Percentiles rank a stretch among this genome's conserved stretches.
These are phyloP conservation scores for Aurinia saxatilis DNA, from an alignment of 345 rosid genomes.

Conservation along the genomic window DNA sequence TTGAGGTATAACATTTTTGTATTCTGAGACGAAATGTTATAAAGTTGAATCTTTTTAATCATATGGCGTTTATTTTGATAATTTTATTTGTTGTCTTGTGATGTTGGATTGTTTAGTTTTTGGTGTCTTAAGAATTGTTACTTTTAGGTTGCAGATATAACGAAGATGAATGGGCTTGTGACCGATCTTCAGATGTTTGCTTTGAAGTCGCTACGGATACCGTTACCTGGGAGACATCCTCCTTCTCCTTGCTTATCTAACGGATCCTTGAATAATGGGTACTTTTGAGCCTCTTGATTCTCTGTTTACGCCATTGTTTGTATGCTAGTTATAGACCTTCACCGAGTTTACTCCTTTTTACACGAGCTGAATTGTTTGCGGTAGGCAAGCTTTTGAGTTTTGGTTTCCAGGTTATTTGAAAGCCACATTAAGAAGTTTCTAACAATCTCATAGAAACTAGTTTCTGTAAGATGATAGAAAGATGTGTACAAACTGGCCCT, in stretches of 20 bases:
- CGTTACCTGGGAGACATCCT: constrained; percentile 83
- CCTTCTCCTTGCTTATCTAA: constrained; percentile 56
- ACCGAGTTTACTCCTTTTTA: no score
- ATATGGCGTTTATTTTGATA: not conserved
- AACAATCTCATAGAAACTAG: not conserved
- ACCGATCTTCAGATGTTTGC: constrained; percentile 95
- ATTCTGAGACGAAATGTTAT: no score
- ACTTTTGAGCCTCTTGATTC: not conserved
- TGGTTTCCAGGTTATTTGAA: not conserved
- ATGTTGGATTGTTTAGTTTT: no score
- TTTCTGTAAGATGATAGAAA: not conserved
- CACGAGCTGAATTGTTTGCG: not conserved
- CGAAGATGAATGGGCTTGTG: constrained; percentile 68
- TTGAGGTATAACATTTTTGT: constrained; percentile 46
- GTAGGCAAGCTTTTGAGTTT: not conserved
- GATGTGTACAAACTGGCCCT: no score
- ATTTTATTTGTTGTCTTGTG: no score
- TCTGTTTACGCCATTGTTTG: not conserved
- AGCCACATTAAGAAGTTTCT: not conserved
- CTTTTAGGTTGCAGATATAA: constrained; percentile 78
- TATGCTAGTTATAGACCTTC: not conserved
- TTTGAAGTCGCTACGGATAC: constrained; percentile 61
- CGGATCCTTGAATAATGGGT: constrained; percentile 40
- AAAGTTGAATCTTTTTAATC: not conserved
- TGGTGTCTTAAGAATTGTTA: not conserved